Evolutionary conservation across 2,329 filamentous ascomycete genomes (phyloP).

Genomic region (Sporothrix euskadiensis): DNA sequence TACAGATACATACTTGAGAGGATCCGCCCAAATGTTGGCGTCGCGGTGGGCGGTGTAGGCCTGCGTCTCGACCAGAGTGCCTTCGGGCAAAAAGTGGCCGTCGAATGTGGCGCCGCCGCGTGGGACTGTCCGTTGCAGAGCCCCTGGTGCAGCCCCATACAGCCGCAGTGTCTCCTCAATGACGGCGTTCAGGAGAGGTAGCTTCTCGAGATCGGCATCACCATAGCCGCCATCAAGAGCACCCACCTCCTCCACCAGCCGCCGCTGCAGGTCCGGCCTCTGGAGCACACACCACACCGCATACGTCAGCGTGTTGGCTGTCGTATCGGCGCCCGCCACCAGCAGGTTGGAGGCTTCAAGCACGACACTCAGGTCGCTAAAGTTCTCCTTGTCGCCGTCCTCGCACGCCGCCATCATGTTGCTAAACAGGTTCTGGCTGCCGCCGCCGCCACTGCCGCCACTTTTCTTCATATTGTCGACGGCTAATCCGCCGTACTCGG

Average conservation of each 20-base stretch:
- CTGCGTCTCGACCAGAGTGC: neutral
- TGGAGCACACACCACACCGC: neutral
- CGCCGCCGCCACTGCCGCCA: neutral
- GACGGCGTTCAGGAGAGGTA: neutral
- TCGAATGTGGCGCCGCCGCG: neutral
- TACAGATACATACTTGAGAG: neutral
- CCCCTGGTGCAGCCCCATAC: neutral
- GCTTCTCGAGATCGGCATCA: neutral
- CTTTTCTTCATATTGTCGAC: neutral
- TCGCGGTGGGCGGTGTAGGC: neutral
- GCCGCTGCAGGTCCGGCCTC: neutral
- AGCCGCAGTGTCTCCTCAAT: neutral
- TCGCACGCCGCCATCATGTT: conserved; percentile 2
- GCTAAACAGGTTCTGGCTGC: neutral
- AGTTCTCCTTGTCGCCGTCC: neutral
- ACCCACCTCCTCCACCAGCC: neutral
- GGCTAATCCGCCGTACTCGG: neutral
- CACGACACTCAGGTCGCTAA: neutral
- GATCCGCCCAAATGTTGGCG: neutral
- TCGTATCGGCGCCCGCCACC: neutral
- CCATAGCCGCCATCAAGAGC: neutral
- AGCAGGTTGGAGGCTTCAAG: neutral
- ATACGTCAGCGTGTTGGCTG: neutral
- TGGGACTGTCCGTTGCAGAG: neutral
- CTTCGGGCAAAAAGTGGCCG: neutral